Evolutionary conservation across 108 stramenopile genomes (phyloP).

Genomic region (Ochromonas danica): DNA sequence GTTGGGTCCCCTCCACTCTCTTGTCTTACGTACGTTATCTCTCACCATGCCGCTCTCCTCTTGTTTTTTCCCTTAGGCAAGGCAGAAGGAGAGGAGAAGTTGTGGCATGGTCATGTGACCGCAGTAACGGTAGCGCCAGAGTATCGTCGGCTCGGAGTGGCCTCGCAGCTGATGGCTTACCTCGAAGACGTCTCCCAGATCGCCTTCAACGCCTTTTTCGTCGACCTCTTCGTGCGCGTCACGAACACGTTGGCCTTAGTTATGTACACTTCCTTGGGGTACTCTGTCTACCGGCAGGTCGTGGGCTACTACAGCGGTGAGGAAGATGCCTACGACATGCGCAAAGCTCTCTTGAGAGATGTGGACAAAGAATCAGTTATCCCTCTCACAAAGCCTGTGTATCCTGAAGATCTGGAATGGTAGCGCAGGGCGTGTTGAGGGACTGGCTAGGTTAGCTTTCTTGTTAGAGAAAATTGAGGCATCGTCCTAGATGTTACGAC

Average conservation of each 20-base stretch:
- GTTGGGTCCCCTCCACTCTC: neutral
- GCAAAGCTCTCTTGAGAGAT: conserved; percentile 84
- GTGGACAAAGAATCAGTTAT: conserved; percentile 71
- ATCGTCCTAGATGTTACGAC: too few relatives aligned
- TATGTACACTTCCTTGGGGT: conserved; percentile 95
- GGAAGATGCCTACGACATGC: conserved; percentile 86
- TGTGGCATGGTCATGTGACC: conserved; percentile 99
- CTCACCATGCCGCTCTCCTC: too few relatives aligned
- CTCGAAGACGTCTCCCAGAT: conserved; percentile 75
- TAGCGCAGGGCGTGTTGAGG: conserved; percentile 42
- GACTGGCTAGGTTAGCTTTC: too few relatives aligned
- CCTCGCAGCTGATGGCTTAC: conserved; percentile 84
- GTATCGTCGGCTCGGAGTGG: conserved; percentile 65
- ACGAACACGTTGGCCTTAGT: conserved; percentile 86
- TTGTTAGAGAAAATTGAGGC: too few relatives aligned
- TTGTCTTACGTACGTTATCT: too few relatives aligned
- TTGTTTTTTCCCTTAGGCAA: conserved; percentile 70
- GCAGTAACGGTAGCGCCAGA: conserved; percentile 49
- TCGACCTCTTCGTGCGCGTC: conserved; percentile 93
- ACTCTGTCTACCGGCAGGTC: conserved; percentile 80
- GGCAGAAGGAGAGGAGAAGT: conserved; percentile 80
- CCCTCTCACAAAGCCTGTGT: conserved; percentile 76
- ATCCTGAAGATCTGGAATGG: conserved; percentile 89
- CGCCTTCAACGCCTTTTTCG: conserved; percentile 76
- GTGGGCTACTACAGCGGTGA: conserved; percentile 79